Evolutionary conservation across 2,329 filamentous ascomycete species (phyloP), one percentile per base, ranked within the genome.

Genomic region (Tolypocladium pustulatum): DNA sequence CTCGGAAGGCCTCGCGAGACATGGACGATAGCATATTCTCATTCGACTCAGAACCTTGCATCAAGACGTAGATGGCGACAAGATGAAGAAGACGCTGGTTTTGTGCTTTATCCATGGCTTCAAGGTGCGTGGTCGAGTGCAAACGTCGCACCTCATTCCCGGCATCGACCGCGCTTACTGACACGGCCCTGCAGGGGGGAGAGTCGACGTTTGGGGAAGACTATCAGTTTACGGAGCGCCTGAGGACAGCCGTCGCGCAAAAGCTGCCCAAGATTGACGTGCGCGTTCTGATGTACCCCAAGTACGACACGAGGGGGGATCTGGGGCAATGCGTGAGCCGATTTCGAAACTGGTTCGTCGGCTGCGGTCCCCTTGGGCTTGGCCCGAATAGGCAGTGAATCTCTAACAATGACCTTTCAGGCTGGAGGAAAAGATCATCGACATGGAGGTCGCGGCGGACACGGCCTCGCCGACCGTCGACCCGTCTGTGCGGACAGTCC

Each of bases 371-470:
- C 25, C 59, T 2, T n/a, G 41, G 32, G 6, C 22, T 37, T 34
- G 25, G 32, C 8, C 49, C 6, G 1, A 22, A 32, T 17, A 32
- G n/a, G 13, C 17, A 2, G 2, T 17, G 17, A 20, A 40, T n/a
- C 4, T 3, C 38, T 38, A 7, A 56, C 30, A 56, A 25, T 32
- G 27, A 43, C 52, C 10, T 57, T 34, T 9, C 59, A 91, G 88
- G 90, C 83, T 97, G 20, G 85, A 92, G 64, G 88, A 97, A 69
- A 90, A 90, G 66, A 90, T 97, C 66, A 97, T 97, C 66, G 94
- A 97, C 72, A 79, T 97, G 67, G 93, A 99, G 74, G 92, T 97
- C 59, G 85, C 82, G 34, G 88, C 89, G 65, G 80, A 81, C 53
- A 93, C 91, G 0, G 83, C 89, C 1, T 92, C 88, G 6, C 92